Evolutionary conservation across 306 rosid genomes (phyloP).

Genomic region (Myrica gale): DNA sequence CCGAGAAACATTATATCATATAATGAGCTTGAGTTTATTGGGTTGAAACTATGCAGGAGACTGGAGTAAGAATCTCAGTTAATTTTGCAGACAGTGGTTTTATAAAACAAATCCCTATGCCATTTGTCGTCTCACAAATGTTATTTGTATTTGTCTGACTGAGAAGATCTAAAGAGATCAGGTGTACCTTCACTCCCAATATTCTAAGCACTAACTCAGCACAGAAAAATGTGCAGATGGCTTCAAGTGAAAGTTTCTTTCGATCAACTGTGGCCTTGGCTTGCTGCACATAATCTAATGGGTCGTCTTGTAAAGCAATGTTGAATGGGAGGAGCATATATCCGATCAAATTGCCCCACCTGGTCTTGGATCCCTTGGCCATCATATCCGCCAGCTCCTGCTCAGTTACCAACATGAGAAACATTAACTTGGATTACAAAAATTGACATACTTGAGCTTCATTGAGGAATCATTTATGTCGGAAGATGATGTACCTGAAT

Average conservation of each 20-base stretch:
- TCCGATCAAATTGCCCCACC: constrained; percentile 66
- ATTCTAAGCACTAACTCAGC: constrained; percentile 29
- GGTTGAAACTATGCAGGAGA: too few relatives aligned
- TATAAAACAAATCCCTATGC: too few relatives aligned
- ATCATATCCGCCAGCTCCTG: constrained; percentile 67
- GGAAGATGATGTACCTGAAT: constrained; percentile 47
- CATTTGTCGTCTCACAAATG: too few relatives aligned
- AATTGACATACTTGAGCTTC: not conserved
- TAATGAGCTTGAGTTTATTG: too few relatives aligned
- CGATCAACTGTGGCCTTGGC: constrained; percentile 56
- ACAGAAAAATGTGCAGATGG: constrained; percentile 30
- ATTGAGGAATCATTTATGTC: not conserved
- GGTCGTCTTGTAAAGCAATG: constrained; percentile 45
- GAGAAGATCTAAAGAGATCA: too few relatives aligned
- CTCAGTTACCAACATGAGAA: not conserved
- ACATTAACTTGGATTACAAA: too few relatives aligned
- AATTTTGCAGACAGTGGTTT: too few relatives aligned
- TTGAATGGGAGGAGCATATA: constrained; percentile 42
- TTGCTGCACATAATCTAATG: constrained; percentile 49
- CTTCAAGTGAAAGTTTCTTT: constrained; percentile 59
- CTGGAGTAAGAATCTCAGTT: too few relatives aligned
- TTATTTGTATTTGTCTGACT: too few relatives aligned
- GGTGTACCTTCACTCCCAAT: constrained; percentile 52
- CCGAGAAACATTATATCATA: not conserved
- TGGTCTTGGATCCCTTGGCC: constrained; percentile 52